Percentiles rank a stretch among this genome's conserved stretches.
These are phyloP conservation scores for Chimonanthus praecox DNA, from an alignment of 164 flowering plant species.

Conservation along the genomic window DNA sequence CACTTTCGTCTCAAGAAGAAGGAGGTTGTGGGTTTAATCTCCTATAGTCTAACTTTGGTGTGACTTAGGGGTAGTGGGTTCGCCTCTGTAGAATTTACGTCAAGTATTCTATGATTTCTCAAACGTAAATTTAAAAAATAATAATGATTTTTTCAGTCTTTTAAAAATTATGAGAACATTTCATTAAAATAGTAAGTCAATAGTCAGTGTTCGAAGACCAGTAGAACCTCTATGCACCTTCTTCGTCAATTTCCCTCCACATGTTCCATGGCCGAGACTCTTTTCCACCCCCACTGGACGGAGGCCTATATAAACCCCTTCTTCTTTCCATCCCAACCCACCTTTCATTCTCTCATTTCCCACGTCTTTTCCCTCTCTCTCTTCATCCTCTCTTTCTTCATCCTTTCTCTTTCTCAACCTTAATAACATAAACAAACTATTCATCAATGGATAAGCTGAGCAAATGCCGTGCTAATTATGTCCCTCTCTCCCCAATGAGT, in stretches of 20 bases:
- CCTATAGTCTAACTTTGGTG: too few species aligned
- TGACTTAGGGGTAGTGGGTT: too few species aligned
- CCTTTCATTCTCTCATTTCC: neutral
- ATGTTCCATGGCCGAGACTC: neutral
- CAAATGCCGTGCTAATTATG: constrained; percentile 26
- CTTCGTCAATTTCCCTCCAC: neutral
- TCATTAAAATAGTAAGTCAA: neutral
- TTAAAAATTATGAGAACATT: too few species aligned
- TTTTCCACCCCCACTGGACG: neutral
- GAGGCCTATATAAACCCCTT: neutral
- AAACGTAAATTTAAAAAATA: too few species aligned
- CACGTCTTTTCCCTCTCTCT: neutral
- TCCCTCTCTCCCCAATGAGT: constrained; percentile 34
- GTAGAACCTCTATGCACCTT: neutral
- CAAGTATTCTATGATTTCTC: too few species aligned
- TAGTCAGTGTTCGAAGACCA: neutral
- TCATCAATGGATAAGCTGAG: constrained; percentile 30
- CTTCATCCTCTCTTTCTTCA: neutral
- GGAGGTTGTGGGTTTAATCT: too few species aligned
- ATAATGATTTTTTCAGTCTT: too few species aligned
- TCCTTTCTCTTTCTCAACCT: neutral
- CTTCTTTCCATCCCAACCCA: neutral
- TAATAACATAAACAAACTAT: neutral
- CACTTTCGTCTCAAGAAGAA: too few species aligned
- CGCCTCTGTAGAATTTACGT: too few species aligned